phyloP scores from a whole-genome alignment of 1,139 yeast genomes.

The Candida tropicalis region DNA sequence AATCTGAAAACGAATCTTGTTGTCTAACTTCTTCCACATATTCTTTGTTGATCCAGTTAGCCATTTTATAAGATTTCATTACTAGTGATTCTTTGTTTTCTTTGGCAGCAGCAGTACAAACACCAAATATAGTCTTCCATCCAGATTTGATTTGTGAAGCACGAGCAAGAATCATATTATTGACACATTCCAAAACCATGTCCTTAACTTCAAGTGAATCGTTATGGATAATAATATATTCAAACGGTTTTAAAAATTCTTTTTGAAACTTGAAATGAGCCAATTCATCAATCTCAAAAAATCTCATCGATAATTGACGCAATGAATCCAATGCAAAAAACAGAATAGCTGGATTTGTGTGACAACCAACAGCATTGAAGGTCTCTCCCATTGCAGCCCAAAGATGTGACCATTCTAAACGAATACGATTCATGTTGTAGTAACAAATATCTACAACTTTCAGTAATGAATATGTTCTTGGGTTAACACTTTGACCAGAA shows the following conservation, averaged over 20 bases:
- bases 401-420: conserved; percentile 94
- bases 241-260: conserved; percentile 91
- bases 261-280: conserved; percentile 95
- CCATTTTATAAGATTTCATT: conserved; percentile 61
- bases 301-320: conserved; percentile 89
- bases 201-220: conserved; percentile 74
- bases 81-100: conserved; percentile 62
- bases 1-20: conserved; percentile 75
- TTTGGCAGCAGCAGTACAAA: conserved; percentile 66
- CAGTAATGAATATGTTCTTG: conserved; percentile 89
- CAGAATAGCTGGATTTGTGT: conserved; percentile 72
- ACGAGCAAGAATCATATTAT: conserved; percentile 81
- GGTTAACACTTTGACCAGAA: conserved; percentile 78
- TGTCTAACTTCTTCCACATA: conserved; percentile 64
- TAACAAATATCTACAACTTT: conserved; percentile 97
- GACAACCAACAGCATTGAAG: conserved; percentile 84
- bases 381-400: conserved; percentile 95
- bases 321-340: conserved; percentile 93
- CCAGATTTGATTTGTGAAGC: conserved; percentile 83
- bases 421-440: conserved; percentile 94
- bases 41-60: conserved; percentile 62
- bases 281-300: conserved; percentile 89
- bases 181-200: conserved; percentile 87
- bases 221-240: conserved; percentile 72
- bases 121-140: conserved; percentile 88